Percentiles rank a stretch among this genome's conserved stretches.
Evolutionary conservation across 495 filamentous ascomycete genomes (phyloP).

Genomic region (Penicillium turbatum): DNA sequence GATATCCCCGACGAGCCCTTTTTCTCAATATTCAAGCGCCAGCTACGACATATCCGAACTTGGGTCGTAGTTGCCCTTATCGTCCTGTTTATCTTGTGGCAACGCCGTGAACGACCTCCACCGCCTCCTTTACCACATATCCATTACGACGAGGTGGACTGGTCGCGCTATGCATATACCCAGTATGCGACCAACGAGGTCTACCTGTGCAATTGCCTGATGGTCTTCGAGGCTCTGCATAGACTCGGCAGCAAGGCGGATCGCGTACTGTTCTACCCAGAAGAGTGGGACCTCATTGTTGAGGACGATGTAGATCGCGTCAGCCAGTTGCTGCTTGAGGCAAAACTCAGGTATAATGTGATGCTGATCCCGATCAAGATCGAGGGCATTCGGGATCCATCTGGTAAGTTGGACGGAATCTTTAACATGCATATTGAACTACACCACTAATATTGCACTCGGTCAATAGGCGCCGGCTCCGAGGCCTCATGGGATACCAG

Average conservation of each 20-base stretch:
- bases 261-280: slow-evolving; percentile 63
- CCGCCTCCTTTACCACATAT: slow-evolving; percentile 30
- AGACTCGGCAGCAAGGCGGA: slow-evolving; percentile 60
- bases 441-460: neutral
- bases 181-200: slow-evolving; percentile 66
- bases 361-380: slow-evolving; percentile 56
- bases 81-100: slow-evolving; percentile 31
- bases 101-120: slow-evolving; percentile 22
- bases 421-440: neutral
- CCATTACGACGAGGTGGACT: slow-evolving; percentile 46
- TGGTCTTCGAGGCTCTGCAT: slow-evolving; percentile 65
- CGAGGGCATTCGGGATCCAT: slow-evolving; percentile 41
- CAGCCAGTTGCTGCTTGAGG: slow-evolving; percentile 55
- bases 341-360: slow-evolving; percentile 57
- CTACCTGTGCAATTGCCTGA: slow-evolving; percentile 72
- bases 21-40: slow-evolving; percentile 31
- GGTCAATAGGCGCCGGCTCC: slow-evolving; percentile 15
- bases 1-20: slow-evolving; percentile 40
- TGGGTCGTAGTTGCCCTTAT: slow-evolving; percentile 33
- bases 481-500: slow-evolving; percentile 54
- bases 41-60: slow-evolving; percentile 37
- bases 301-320: slow-evolving; percentile 39
- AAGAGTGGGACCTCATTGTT: slow-evolving; percentile 46
- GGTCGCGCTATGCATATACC: slow-evolving; percentile 63
- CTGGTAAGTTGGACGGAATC: slow-evolving; percentile 29